phyloP scores from a whole-genome alignment of 2,329 filamentous ascomycete genomes.

The Setomelanomma holmii region DNA sequence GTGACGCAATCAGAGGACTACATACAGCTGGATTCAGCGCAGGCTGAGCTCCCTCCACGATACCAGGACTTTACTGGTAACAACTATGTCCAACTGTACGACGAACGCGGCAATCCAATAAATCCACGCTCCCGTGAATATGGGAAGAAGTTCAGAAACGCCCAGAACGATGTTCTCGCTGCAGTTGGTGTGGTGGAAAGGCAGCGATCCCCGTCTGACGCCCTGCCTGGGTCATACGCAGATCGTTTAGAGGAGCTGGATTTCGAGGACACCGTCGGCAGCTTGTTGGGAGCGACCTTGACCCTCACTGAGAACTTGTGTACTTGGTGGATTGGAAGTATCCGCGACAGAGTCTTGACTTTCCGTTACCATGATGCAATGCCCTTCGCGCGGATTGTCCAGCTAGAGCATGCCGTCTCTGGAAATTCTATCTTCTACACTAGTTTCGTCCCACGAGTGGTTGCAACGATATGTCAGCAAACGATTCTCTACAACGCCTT shows the following conservation, averaged over 20 bases:
- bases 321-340: slow-evolving; percentile 45
- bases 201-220: slow-evolving; percentile 34
- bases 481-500: slow-evolving; percentile 25
- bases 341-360: slow-evolving; percentile 41
- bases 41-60: slow-evolving; percentile 30
- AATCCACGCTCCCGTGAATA: slow-evolving; percentile 51
- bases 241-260: slow-evolving; percentile 39
- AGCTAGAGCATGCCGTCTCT: slow-evolving; percentile 26
- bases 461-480: slow-evolving; percentile 30
- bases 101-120: slow-evolving; percentile 53
- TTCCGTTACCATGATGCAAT: slow-evolving; percentile 33
- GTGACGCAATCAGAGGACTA: slow-evolving; percentile 33
- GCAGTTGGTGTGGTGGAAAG: slow-evolving; percentile 57
- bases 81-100: slow-evolving; percentile 51
- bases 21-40: slow-evolving; percentile 33
- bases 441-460: slow-evolving; percentile 32
- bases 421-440: slow-evolving; percentile 34
- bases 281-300: slow-evolving; percentile 28
- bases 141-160: slow-evolving; percentile 51
- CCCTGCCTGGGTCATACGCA: slow-evolving; percentile 35
- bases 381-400: slow-evolving; percentile 34
- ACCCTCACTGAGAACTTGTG: slow-evolving; percentile 37
- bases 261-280: slow-evolving; percentile 39
- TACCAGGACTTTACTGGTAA: slow-evolving; percentile 32
- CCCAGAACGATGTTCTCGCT: slow-evolving; percentile 57